A percentile compares a stretch with the other conserved stretches of the same genome.
These are phyloP conservation scores for Wickerhamiella occidentalis DNA, from an alignment of 805 yeast genomes.

Conservation along the genomic window DNA sequence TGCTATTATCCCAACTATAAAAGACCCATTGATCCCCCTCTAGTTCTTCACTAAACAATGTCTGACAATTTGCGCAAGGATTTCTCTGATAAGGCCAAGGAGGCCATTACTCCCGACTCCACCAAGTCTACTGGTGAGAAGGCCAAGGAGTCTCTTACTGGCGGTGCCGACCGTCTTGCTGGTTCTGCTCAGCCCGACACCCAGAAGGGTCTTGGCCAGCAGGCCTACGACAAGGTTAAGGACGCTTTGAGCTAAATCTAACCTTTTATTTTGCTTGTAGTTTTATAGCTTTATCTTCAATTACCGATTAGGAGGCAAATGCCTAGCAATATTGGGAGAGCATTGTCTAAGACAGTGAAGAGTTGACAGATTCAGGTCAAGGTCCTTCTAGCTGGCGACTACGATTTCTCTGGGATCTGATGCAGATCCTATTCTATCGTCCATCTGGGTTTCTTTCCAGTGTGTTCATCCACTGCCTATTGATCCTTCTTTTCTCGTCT, in stretches of 20 bases:
- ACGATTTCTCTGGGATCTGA: too few relatives aligned
- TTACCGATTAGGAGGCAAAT: too few relatives aligned
- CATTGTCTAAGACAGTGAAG: too few relatives aligned
- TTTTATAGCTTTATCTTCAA: neutral
- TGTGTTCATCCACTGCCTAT: too few relatives aligned
- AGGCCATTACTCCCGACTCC: constrained; percentile 55
- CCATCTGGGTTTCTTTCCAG: too few relatives aligned
- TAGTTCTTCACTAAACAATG: constrained; percentile 12
- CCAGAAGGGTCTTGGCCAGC: constrained; percentile 37
- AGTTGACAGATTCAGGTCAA: too few relatives aligned
- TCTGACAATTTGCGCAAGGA: constrained; percentile 54
- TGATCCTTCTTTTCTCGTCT: too few relatives aligned
- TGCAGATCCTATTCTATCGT: too few relatives aligned
- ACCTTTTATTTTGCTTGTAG: neutral
- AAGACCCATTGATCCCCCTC: neutral
- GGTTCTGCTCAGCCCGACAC: constrained; percentile 46
- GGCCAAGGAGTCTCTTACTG: constrained; percentile 60
- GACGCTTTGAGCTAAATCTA: neutral
- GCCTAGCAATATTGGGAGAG: too few relatives aligned
- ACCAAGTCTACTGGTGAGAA: constrained; percentile 52
- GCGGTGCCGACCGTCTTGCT: constrained; percentile 50
- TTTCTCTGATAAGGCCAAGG: constrained; percentile 55
- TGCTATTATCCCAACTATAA: constrained; percentile 6
- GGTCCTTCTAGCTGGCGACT: too few relatives aligned
- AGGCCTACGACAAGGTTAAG: constrained; percentile 30